phyloP scores from a whole-genome alignment of 371 early-diverging fungal genomes.

The Choanephora cucurbitarum region DNA sequence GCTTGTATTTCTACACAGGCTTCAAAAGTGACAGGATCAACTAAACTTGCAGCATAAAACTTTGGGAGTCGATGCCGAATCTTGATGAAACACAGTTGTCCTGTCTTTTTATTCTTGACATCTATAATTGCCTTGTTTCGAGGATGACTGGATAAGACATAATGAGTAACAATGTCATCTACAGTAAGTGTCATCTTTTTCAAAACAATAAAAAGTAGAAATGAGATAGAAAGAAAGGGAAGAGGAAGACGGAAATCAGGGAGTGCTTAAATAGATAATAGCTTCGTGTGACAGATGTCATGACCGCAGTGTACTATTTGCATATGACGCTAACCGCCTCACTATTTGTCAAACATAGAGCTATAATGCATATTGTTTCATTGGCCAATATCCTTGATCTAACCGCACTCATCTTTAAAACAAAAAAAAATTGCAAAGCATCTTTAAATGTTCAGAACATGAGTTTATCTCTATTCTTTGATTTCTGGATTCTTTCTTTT shows the following conservation, averaged over 20 bases:
- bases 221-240: constrained; percentile 13
- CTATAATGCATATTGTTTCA: neutral
- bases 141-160: constrained; percentile 37
- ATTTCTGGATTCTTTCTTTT: no score
- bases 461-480: no score
- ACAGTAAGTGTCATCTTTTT: constrained; percentile 25
- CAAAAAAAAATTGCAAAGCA: no score
- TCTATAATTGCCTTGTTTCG: constrained; percentile 44
- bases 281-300: no score
- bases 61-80: constrained; percentile 45
- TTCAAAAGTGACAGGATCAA: constrained; percentile 46
- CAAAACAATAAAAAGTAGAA: constrained; percentile 8
- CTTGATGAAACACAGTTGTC: constrained; percentile 40
- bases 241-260: neutral
- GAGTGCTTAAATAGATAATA: no score
- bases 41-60: constrained; percentile 45
- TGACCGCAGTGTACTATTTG: no score
- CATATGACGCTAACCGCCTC: no score
- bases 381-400: neutral
- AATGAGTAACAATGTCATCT: constrained; percentile 38
- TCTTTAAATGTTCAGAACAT: no score
- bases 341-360: no score
- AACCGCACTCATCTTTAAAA: no score
- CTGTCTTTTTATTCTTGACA: constrained; percentile 38
- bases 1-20: constrained; percentile 42